Percentiles rank a stretch among this genome's conserved stretches.
Conservation (phyloP, 2,329 filamentous ascomycete species). For the Kalmusia sp. region DNA sequence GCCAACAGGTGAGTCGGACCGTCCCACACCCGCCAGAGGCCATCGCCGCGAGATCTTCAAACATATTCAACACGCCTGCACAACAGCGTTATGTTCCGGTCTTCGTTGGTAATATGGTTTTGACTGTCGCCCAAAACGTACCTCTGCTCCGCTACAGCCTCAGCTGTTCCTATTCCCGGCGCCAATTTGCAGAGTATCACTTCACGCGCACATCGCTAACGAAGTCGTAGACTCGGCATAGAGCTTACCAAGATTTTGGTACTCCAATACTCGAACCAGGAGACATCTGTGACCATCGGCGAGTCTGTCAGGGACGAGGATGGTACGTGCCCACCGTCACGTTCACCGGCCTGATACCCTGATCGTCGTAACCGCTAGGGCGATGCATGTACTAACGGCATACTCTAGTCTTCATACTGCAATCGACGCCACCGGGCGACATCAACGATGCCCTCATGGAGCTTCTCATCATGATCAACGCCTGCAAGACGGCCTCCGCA, state of each 20-base stretch:
- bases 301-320: slow-evolving; percentile 97
- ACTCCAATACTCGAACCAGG: slow-evolving; percentile 85
- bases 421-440: slow-evolving; percentile 92
- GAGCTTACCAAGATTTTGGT: slow-evolving; percentile 81
- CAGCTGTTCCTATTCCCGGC: neutral
- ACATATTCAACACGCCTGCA: neutral
- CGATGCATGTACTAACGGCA: slow-evolving; percentile 27
- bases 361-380: neutral
- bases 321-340: slow-evolving; percentile 58
- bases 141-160: no score
- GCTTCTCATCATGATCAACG: slow-evolving; percentile 96
- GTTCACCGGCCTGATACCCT: neutral
- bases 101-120: slow-evolving; percentile 3
- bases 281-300: slow-evolving; percentile 90
- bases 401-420: slow-evolving; percentile 83
- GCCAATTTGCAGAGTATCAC: neutral
- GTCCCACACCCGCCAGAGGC: slow-evolving; percentile 2
- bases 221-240: slow-evolving; percentile 69
- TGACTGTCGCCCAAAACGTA: neutral
- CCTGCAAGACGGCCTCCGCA: slow-evolving; percentile 84
- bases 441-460: slow-evolving; percentile 99
- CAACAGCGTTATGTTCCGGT: neutral
- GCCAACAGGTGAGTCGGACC: slow-evolving; percentile 64
- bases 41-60: neutral
- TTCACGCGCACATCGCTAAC: no score